A percentile compares a stretch with the other conserved stretches of the same genome.
Conservation (phyloP, 805 yeast species). For the Lachancea meyersii region DNA sequence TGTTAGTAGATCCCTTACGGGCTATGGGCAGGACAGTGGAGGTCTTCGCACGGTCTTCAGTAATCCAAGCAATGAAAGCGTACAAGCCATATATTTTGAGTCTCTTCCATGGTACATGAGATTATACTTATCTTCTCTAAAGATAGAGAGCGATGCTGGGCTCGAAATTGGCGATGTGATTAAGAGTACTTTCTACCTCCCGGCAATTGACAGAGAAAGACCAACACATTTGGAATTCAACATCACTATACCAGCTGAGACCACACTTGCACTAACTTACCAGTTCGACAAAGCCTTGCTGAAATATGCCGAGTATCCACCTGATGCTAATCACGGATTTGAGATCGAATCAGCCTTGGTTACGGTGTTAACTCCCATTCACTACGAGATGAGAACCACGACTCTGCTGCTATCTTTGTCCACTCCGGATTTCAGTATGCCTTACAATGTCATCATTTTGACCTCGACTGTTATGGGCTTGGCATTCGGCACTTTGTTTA, state of each 20-base stretch:
- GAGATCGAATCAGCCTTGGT: conserved; percentile 88
- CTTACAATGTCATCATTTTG: conserved; percentile 90
- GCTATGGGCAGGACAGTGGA: conserved; percentile 86
- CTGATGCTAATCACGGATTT: conserved; percentile 98
- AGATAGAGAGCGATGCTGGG: conserved; percentile 26
- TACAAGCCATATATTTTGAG: conserved; percentile 62
- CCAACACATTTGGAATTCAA: conserved; percentile 78
- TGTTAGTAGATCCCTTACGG: conserved; percentile 83
- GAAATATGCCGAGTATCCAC: conserved; percentile 90
- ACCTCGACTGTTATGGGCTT: conserved; percentile 92
- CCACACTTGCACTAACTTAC: conserved; percentile 57
- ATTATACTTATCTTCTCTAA: conserved; percentile 66
- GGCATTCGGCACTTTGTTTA: conserved; percentile 81
- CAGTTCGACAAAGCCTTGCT: conserved; percentile 84
- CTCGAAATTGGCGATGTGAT: conserved; percentile 35
- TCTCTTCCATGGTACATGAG: conserved; percentile 91
- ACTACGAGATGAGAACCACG: conserved; percentile 66
- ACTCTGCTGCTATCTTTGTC: conserved; percentile 83
- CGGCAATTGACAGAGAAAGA: conserved; percentile 72
- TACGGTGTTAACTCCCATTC: conserved; percentile 41
- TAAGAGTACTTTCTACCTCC: conserved; percentile 53
- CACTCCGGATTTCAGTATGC: conserved; percentile 98
- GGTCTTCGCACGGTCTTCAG: conserved; percentile 73
- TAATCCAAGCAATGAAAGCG: conserved; percentile 52
- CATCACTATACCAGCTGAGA: conserved; percentile 56